Conservation (phyloP, 495 filamentous ascomycete genomes). For the Pseudotulostoma volvatum region DNA sequence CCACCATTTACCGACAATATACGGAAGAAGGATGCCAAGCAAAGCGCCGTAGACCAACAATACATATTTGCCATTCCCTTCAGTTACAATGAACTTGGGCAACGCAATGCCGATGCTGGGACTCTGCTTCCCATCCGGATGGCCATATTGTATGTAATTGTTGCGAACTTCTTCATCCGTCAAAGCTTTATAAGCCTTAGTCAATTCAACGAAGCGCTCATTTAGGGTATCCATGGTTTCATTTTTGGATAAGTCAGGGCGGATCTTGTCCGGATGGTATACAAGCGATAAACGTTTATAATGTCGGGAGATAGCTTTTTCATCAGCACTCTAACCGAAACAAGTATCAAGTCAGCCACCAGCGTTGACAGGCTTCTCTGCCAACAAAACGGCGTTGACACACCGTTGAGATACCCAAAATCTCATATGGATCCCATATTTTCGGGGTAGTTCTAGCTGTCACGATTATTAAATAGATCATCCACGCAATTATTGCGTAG, state of each 20-base stretch:
- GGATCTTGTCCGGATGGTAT: constrained; percentile 84
- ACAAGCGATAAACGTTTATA: constrained; percentile 76
- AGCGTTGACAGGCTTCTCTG: too few species aligned
- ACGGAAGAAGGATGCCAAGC: constrained; percentile 79
- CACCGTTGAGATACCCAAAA: constrained; percentile 71
- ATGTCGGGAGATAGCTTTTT: constrained; percentile 77
- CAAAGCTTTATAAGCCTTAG: constrained; percentile 92
- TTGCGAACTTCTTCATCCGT: constrained; percentile 95
- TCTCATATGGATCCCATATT: constrained; percentile 93
- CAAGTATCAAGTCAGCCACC: neutral
- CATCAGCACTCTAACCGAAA: constrained; percentile 47
- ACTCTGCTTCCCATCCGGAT: constrained; percentile 95
- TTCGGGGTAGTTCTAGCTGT: constrained; percentile 57
- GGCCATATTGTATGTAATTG: constrained; percentile 88
- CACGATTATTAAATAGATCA: constrained; percentile 78
- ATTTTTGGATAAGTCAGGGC: constrained; percentile 67
- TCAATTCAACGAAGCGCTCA: constrained; percentile 77
- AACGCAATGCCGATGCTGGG: constrained; percentile 96
- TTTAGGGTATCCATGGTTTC: constrained; percentile 76
- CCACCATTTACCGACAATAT: constrained; percentile 95
- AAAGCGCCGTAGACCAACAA: constrained; percentile 73
- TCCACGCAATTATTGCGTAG: constrained; percentile 74
- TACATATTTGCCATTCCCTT: constrained; percentile 91
- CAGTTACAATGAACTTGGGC: constrained; percentile 79
- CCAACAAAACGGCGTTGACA: constrained; percentile 8